phyloP scores from a whole-genome alignment of 306 rosid genomes.

The Prunus davidiana region DNA sequence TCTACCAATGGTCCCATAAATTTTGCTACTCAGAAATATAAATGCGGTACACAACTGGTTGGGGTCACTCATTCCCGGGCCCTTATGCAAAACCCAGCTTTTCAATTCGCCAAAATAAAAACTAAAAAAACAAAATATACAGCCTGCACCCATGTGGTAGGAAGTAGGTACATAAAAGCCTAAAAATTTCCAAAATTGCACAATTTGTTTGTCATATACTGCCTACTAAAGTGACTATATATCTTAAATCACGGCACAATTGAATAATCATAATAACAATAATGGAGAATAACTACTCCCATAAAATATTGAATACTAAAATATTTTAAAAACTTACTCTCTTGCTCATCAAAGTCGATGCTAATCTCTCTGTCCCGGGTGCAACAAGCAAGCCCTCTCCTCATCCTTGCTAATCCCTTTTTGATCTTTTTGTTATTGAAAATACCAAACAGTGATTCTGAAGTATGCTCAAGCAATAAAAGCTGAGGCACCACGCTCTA shows the following conservation, averaged over 20 bases:
- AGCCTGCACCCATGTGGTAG: slow-evolving; percentile 8
- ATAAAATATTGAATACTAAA: not conserved
- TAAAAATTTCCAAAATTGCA: not conserved
- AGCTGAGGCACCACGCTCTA: not conserved
- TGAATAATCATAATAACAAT: not conserved
- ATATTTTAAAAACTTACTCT: slow-evolving; percentile 42
- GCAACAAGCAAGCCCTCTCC: slow-evolving; percentile 76
- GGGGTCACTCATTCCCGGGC: not conserved
- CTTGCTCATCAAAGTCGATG: slow-evolving; percentile 73
- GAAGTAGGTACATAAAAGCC: not conserved
- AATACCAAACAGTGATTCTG: not conserved
- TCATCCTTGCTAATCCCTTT: slow-evolving; percentile 40
- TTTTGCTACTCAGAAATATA: slow-evolving; percentile 14
- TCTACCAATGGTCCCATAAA: slow-evolving; percentile 10
- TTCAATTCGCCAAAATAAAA: not conserved
- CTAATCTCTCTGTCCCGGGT: slow-evolving; percentile 54
- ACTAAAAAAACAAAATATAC: not conserved
- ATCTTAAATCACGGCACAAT: slow-evolving; percentile 17
- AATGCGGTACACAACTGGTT: slow-evolving; percentile 1
- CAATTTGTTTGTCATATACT: not conserved
- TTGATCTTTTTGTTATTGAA: not conserved
- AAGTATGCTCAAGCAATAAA: not conserved
- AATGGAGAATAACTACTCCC: not conserved
- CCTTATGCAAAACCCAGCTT: not conserved
- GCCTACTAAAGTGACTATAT: not conserved